Percentiles rank a stretch among this genome's conserved stretches.
Evolutionary conservation across 192 early-diverging fungal species (phyloP).

Genomic region (Rhizoclosmatium globosum): DNA sequence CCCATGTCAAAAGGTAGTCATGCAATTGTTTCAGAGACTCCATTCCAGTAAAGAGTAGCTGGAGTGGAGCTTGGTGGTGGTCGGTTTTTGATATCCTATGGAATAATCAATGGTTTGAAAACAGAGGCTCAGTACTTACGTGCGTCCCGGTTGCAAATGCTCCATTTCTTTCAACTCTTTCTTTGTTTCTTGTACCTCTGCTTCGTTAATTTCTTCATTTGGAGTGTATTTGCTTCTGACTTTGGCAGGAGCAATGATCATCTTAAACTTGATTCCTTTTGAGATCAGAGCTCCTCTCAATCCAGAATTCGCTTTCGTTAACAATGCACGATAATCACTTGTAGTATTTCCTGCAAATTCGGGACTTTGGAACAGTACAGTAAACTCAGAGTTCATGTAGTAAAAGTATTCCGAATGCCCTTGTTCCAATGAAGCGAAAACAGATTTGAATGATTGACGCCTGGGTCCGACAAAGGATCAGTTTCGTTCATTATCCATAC

Average conservation of each 20-base stretch:
- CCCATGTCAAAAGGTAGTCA: conserved; percentile 14
- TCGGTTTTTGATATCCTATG: not conserved
- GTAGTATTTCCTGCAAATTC: not conserved
- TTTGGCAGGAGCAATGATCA: not conserved
- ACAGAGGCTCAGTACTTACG: not conserved
- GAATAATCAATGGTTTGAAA: not conserved
- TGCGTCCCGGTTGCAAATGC: conserved; percentile 18
- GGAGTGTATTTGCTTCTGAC: conserved; percentile 2
- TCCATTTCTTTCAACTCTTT: conserved; percentile 28
- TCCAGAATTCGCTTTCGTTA: conserved; percentile 12
- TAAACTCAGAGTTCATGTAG: conserved; percentile 33
- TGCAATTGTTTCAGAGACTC: not conserved
- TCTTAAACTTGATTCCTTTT: conserved; percentile 8
- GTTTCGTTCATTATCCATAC: too few relatives aligned
- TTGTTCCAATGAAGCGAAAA: conserved; percentile 5
- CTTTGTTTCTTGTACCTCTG: conserved; percentile 1
- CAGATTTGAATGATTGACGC: conserved; percentile 32
- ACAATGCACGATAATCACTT: not conserved
- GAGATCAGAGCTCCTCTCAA: not conserved
- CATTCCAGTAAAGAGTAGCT: not conserved
- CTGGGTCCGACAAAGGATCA: conserved; percentile 3
- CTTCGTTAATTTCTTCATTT: not conserved
- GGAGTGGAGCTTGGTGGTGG: not conserved
- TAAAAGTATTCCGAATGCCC: conserved; percentile 20
- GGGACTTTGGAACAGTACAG: conserved; percentile 18